Evolutionary conservation across 768 basidiomycete genomes (phyloP).

Genomic region (Rossbeevera mucosa): DNA sequence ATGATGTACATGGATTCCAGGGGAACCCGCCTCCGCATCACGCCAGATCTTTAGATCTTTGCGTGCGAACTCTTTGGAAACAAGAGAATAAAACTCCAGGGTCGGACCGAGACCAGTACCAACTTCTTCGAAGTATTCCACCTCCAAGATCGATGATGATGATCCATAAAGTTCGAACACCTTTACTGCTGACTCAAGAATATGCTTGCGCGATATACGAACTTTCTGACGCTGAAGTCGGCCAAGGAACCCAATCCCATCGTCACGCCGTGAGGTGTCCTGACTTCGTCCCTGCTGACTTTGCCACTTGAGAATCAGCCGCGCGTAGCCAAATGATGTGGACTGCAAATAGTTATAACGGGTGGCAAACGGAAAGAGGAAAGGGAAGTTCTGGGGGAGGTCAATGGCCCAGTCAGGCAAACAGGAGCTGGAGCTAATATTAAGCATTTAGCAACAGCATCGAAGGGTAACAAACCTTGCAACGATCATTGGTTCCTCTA

Average conservation of each 20-base stretch:
- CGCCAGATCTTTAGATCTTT: conserved; percentile 89
- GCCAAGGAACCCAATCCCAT: conserved; percentile 88
- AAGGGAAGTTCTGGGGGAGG: conserved; percentile 93
- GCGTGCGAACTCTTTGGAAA: conserved; percentile 90
- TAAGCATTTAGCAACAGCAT: not conserved
- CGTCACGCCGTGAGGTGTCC: conserved; percentile 78
- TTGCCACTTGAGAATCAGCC: conserved; percentile 93
- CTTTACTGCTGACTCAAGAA: conserved; percentile 94
- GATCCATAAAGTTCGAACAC: conserved; percentile 96
- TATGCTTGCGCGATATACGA: conserved; percentile 89
- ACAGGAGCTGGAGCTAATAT: conserved; percentile 61
- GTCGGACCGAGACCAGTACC: conserved; percentile 97
- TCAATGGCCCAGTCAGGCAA: conserved; percentile 97
- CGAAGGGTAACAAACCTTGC: conserved; percentile 63
- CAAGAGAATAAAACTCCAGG: conserved; percentile 96
- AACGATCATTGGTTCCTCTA: conserved; percentile 99
- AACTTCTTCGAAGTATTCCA: conserved; percentile 98
- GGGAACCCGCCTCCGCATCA: conserved; percentile 63
- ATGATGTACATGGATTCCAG: conserved; percentile 75
- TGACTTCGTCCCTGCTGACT: conserved; percentile 78
- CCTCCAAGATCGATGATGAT: conserved; percentile 89
- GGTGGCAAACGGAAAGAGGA: conserved; percentile 98
- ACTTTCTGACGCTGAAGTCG: conserved; percentile 95
- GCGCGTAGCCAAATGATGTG: conserved; percentile 95
- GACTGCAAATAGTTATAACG: conserved; percentile 97